A percentile compares a stretch with the other conserved stretches of the same genome.
Evolutionary conservation across 768 basidiomycete species (phyloP).

Genomic region (Cystoderma amianthinum): DNA sequence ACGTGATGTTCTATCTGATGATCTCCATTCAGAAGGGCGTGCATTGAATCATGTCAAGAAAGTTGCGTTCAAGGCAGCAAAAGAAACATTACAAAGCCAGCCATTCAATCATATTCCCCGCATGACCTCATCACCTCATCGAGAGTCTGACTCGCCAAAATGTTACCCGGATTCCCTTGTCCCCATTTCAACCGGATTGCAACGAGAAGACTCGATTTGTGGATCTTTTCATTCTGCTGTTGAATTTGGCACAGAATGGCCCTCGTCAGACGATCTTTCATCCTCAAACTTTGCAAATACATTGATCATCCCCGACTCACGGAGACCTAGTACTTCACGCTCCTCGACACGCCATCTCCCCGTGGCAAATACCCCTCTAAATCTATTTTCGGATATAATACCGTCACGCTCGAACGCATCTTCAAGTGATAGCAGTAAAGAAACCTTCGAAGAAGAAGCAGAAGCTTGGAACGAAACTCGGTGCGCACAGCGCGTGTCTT

Average conservation of each 20-base stretch:
- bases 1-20: conserved; percentile 64
- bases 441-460: conserved; percentile 64
- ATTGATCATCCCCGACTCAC: conserved; percentile 25
- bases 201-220: conserved; percentile 38
- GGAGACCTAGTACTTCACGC: conserved; percentile 22
- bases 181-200: background rate
- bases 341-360: no score
- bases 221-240: conserved; percentile 68
- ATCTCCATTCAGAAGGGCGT: conserved; percentile 65
- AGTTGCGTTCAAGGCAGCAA: conserved; percentile 70
- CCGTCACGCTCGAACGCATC: background rate
- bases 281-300: conserved; percentile 23
- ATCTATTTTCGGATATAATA: no score
- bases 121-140: conserved; percentile 29
- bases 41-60: conserved; percentile 62
- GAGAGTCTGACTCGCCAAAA: conserved; percentile 13
- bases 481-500: conserved; percentile 78
- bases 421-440: conserved; percentile 25
- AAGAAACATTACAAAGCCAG: conserved; percentile 50
- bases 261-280: conserved; percentile 31
- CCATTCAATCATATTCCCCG: conserved; percentile 23
- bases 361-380: no score
- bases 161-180: no score
- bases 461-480: conserved; percentile 86
- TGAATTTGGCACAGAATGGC: conserved; percentile 47